Evolutionary conservation across 345 rosid genomes (phyloP).

Genomic region (Eucalyptus victrix): DNA sequence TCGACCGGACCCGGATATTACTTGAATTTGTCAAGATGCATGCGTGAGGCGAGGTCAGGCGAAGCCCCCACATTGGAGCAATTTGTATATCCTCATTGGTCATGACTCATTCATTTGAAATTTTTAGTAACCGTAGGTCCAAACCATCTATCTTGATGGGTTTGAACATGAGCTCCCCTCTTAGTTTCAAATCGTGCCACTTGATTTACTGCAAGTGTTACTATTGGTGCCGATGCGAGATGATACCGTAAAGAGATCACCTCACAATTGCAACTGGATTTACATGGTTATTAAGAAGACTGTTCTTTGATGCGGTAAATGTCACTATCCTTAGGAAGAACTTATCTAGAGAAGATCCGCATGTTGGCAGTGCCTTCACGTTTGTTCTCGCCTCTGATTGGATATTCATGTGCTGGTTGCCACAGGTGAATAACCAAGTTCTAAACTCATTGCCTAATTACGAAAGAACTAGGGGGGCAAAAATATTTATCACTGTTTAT

Average conservation of each 20-base stretch:
- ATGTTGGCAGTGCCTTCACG: not conserved
- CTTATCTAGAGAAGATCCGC: not conserved
- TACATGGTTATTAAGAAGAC: not conserved
- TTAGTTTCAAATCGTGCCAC: rapidly evolving
- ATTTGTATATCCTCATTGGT: not conserved
- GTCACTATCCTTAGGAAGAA: not conserved
- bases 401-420: not conserved
- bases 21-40: not conserved
- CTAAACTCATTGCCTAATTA: not conserved
- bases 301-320: not conserved
- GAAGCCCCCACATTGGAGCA: not conserved
- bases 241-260: not conserved
- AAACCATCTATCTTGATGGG: not conserved
- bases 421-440: not conserved
- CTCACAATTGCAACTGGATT: not conserved
- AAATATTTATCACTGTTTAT: not conserved
- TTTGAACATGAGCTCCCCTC: not conserved
- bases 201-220: not conserved
- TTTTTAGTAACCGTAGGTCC: not conserved
- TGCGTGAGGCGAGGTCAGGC: not conserved
- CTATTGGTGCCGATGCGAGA: not conserved
- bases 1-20: not conserved
- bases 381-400: not conserved
- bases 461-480: not conserved
- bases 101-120: not conserved